Evolutionary conservation across 163 green algal genomes (phyloP).

Genomic region (Scenedesmus sp.): DNA sequence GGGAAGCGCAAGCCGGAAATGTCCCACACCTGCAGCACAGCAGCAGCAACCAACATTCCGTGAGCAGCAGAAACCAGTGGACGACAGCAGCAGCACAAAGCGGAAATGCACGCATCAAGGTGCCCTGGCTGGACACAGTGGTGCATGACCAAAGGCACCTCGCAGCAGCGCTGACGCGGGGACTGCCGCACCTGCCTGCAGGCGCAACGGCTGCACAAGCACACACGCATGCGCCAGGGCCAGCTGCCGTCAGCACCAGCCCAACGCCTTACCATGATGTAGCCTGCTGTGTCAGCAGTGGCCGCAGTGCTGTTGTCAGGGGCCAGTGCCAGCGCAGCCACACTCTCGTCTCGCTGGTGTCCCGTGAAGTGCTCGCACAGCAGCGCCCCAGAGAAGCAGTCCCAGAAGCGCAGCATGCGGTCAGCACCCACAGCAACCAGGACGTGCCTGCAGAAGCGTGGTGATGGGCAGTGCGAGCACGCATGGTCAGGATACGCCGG

Average conservation of each 20-base stretch:
- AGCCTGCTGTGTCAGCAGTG: slow-evolving; percentile 42
- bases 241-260: background rate
- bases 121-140: no score
- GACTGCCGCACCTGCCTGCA: no score
- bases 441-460: slow-evolving; percentile 17
- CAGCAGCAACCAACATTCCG: background rate
- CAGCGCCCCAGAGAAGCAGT: slow-evolving; percentile 3
- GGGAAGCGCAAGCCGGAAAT: background rate
- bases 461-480: no score
- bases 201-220: no score
- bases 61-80: background rate
- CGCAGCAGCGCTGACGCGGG: no score
- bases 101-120: no score
- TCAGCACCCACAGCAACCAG: slow-evolving; percentile 47
- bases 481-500: no score
- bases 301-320: slow-evolving; percentile 37
- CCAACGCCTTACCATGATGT: slow-evolving; percentile 30
- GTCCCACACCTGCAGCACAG: slow-evolving; percentile 18
- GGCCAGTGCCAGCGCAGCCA: slow-evolving; percentile 12
- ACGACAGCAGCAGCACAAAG: background rate
- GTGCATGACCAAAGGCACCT: no score
- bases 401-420: slow-evolving; percentile 44
- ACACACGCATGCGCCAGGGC: no score
- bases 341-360: slow-evolving; percentile 17
- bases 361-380: slow-evolving; percentile 22